phyloP scores from a whole-genome alignment of 2,329 filamentous ascomycete genomes.

The Talaromyces sp. region DNA sequence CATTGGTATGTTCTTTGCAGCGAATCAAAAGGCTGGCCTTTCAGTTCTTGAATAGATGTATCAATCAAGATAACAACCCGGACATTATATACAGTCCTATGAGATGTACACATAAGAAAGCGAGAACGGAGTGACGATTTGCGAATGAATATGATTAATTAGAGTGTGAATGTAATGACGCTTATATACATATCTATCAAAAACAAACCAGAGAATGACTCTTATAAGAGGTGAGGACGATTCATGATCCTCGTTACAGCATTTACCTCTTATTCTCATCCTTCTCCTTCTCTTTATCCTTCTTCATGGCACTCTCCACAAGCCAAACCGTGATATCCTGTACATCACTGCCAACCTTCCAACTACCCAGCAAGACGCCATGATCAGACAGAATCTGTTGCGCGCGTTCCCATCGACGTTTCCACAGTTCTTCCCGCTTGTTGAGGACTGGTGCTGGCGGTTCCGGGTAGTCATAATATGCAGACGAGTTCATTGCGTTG shows the following conservation, averaged over 20 bases:
- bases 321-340: constrained; percentile 41
- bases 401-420: constrained; percentile 44
- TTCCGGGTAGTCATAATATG: constrained; percentile 19
- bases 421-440: constrained; percentile 48
- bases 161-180: not conserved
- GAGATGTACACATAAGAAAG: no score
- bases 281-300: constrained; percentile 14
- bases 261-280: constrained; percentile 1
- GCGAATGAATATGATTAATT: no score
- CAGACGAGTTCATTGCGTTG: not conserved
- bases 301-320: constrained; percentile 36
- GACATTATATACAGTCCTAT: no score
- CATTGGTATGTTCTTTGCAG: no score
- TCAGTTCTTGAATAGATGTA: no score
- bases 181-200: not conserved
- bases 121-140: no score
- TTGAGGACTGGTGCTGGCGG: constrained; percentile 32
- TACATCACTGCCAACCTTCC: constrained; percentile 44
- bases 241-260: not conserved
- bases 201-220: not conserved
- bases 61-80: no score
- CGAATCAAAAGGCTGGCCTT: no score
- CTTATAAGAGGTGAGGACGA: not conserved
- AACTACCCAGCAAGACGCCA: constrained; percentile 42
- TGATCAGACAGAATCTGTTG: constrained; percentile 38